Evolutionary conservation across 2,329 filamentous ascomycete species (phyloP).

Genomic region (Colletotrichum magnum): DNA sequence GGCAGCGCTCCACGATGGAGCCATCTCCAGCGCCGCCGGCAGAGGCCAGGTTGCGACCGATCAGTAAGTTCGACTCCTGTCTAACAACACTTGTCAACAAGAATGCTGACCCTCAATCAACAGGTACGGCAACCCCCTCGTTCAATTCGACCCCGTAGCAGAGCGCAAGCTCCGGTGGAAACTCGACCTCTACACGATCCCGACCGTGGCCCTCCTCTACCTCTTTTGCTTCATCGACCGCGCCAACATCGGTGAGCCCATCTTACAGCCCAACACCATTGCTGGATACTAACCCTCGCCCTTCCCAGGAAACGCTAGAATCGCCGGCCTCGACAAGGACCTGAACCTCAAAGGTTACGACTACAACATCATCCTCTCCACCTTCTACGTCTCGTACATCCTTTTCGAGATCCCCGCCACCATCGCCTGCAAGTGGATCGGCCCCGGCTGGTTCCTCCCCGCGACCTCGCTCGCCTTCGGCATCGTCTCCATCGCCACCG

Average conservation of each 20-base stretch:
- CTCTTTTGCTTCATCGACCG: slow-evolving; percentile 82
- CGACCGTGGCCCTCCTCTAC: slow-evolving; percentile 76
- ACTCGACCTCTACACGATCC: slow-evolving; percentile 76
- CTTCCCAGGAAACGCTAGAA: slow-evolving; percentile 72
- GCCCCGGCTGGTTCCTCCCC: slow-evolving; percentile 81
- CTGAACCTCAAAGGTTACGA: slow-evolving; percentile 73
- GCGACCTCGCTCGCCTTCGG: slow-evolving; percentile 74
- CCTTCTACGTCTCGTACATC: slow-evolving; percentile 83
- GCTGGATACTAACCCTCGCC: background rate
- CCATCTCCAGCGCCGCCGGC: slow-evolving; percentile 52
- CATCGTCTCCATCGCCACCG: slow-evolving; percentile 74
- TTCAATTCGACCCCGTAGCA: slow-evolving; percentile 69
- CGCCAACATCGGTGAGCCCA: slow-evolving; percentile 75
- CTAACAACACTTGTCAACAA: accelerated
- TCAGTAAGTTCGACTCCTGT: slow-evolving; percentile 48
- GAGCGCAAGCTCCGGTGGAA: slow-evolving; percentile 73
- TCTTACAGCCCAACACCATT: accelerated
- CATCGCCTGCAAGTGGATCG: slow-evolving; percentile 78
- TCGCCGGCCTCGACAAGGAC: slow-evolving; percentile 76
- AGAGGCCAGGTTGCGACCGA: slow-evolving; percentile 63
- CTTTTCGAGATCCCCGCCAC: slow-evolving; percentile 80
- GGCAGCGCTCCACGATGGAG: slow-evolving; percentile 21
- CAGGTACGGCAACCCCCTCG: slow-evolving; percentile 64
- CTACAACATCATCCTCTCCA: slow-evolving; percentile 77
- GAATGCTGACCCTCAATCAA: background rate